Evolutionary conservation across 768 basidiomycete genomes (phyloP).

Genomic region (Tubosaeta sp.): DNA sequence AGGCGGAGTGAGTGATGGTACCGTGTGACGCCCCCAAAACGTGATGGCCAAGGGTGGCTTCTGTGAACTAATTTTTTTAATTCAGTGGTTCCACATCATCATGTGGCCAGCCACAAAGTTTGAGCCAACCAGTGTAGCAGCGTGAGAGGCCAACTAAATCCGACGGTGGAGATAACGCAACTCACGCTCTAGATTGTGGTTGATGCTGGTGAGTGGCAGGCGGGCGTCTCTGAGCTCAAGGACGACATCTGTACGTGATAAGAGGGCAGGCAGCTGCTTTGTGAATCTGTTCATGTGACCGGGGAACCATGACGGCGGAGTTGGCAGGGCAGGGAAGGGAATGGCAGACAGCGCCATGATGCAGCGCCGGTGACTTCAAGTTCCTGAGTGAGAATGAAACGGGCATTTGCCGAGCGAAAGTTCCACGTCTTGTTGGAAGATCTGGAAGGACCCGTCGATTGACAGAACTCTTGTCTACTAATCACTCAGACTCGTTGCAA

Average conservation of each 20-base stretch:
- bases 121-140: constrained; percentile 14
- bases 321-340: constrained; percentile 50
- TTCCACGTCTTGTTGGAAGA: constrained; percentile 1
- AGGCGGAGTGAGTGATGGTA: constrained; percentile 17
- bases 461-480: background rate
- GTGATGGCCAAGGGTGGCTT: constrained; percentile 5
- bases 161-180: constrained; percentile 3
- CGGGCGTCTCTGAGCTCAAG: constrained; percentile 93
- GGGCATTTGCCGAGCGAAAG: constrained; percentile 2
- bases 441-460: background rate
- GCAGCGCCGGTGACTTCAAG: background rate
- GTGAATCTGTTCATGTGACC: constrained; percentile 94
- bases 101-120: constrained; percentile 3
- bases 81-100: constrained; percentile 11
- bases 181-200: constrained; percentile 81
- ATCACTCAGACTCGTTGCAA: no score
- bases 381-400: background rate
- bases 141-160: constrained; percentile 21
- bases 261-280: constrained; percentile 66
- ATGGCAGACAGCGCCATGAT: constrained; percentile 32
- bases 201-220: constrained; percentile 91
- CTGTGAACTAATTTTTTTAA: constrained; percentile 9
- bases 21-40: constrained; percentile 4
- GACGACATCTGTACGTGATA: constrained; percentile 83
- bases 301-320: constrained; percentile 89